Conservation (phyloP, 2,329 filamentous ascomycete species). For the Tolypocladium inflatum region DNA sequence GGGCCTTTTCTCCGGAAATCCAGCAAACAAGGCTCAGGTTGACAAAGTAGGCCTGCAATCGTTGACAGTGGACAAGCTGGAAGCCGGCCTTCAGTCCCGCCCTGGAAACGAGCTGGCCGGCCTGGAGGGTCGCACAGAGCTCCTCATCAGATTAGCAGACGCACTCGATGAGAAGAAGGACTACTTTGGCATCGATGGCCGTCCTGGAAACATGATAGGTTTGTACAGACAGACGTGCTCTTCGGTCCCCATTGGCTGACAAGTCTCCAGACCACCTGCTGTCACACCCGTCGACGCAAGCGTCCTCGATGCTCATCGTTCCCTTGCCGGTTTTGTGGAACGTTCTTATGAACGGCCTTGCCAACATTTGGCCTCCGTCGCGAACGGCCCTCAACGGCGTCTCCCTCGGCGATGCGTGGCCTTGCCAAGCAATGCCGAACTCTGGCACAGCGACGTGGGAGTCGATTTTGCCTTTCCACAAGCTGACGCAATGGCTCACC, state of each 20-base stretch:
- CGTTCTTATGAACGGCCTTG: slow-evolving; percentile 78
- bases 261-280: slow-evolving; percentile 73
- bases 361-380: slow-evolving; percentile 79
- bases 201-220: slow-evolving; percentile 94
- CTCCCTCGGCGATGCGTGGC: slow-evolving; percentile 90
- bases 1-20: slow-evolving; percentile 79
- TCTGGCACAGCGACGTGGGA: slow-evolving; percentile 52
- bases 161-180: slow-evolving; percentile 69
- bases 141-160: slow-evolving; percentile 65
- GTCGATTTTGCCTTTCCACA: slow-evolving; percentile 83
- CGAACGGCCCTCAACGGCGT: slow-evolving; percentile 81
- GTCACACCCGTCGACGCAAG: slow-evolving; percentile 80
- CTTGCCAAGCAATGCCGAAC: slow-evolving; percentile 70
- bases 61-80: slow-evolving; percentile 65
- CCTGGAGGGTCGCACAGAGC: slow-evolving; percentile 70
- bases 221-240: slow-evolving; percentile 16
- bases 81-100: slow-evolving; percentile 75
- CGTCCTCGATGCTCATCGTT: slow-evolving; percentile 79
- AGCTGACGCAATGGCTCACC: slow-evolving; percentile 88
- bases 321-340: slow-evolving; percentile 83
- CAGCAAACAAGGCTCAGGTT: slow-evolving; percentile 75
- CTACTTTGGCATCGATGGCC: slow-evolving; percentile 73
- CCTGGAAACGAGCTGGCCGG: slow-evolving; percentile 75
- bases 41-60: slow-evolving; percentile 71
- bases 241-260: slow-evolving; percentile 6